Evolutionary conservation across 495 filamentous ascomycete species (phyloP).

Genomic region (Sabuloglossum arenarium): DNA sequence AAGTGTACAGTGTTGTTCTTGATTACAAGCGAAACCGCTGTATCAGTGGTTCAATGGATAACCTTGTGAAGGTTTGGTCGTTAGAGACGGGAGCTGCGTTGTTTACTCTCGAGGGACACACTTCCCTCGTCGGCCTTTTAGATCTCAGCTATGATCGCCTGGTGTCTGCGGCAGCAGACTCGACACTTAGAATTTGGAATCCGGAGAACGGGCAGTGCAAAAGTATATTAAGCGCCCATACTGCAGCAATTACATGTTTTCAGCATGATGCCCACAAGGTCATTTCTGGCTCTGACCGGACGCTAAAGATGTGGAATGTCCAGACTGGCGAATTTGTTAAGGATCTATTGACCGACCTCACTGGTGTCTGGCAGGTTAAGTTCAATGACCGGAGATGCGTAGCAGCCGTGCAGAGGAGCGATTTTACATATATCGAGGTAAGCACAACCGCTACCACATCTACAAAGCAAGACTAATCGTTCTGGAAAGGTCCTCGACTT

Average conservation of each 20-base stretch:
- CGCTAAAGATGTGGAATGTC: constrained; percentile 97
- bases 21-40: constrained; percentile 84
- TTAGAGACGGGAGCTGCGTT: constrained; percentile 70
- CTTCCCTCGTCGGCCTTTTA: constrained; percentile 79
- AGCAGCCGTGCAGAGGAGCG: constrained; percentile 84
- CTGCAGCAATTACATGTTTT: constrained; percentile 95
- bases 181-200: constrained; percentile 92
- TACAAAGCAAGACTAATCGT: background rate
- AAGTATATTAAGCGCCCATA: constrained; percentile 74
- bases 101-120: constrained; percentile 83
- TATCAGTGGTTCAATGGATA: constrained; percentile 98
- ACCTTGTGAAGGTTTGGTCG: constrained; percentile 94
- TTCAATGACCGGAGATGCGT: constrained; percentile 94
- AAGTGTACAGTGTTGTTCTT: constrained; percentile 94
- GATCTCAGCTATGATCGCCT: constrained; percentile 73
- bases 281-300: constrained; percentile 86
- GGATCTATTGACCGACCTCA: constrained; percentile 88
- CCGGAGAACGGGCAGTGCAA: constrained; percentile 84
- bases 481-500: constrained; percentile 62
- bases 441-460: constrained; percentile 11
- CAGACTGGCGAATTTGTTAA: constrained; percentile 77
- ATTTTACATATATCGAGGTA: constrained; percentile 90
- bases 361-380: constrained; percentile 94
- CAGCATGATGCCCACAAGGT: constrained; percentile 96
- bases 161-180: constrained; percentile 89